Base-by-base conservation (phyloP, 2,329 filamentous ascomycete genomes). In the Pseudogymnoascus sp. region DNA sequence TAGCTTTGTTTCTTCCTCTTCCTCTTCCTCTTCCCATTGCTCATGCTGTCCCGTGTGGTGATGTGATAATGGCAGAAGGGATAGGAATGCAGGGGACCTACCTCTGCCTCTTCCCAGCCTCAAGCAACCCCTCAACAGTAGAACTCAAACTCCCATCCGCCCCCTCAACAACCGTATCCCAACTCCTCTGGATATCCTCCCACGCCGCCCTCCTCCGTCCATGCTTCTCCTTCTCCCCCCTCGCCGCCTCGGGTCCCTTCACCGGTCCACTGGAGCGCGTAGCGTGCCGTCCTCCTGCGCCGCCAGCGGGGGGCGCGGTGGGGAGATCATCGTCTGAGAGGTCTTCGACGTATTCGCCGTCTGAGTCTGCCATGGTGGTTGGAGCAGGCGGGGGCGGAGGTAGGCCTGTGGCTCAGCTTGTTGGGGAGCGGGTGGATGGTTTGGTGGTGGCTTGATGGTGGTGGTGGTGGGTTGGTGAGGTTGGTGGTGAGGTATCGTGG, bases 61-160 rank as follows among this genome's bases (percentile, higher is more conserved):
- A 62, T 17, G 38, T 36, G 26, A 62, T 17, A 42, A 17, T 64
- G 28, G 59, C 26, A 9, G 21, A 2, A 23, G 2, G n/a, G 15
- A 31, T 3, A 21, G 1, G n/a, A n/a, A 42, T 75, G 72, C 4
- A 15, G 7, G 5, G 23, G 3, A 26, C 3, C 5, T 74, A 86
- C 83, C 85, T 81, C 73, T 87, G 87, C 65, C 92, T 86, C 80
- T 96, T 96, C 74, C 90, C 87, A 21, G 91, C 90, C 75, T 96
- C 91, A 60, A 92, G 82, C 31, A 89, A 76, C 21, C 88, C 87
- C 67, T 90, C 87, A 42, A 96, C 83, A 11, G 83, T 82, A 44
- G 83, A 84, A 64, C 86, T 87, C 68, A 96, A 85, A 64, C 86
- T 87, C 53, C 90, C 91, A 76, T 96, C 90, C 44, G 86, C 87